A percentile compares a stretch with the other conserved stretches of the same genome.
These are phyloP conservation scores for Daedaleopsis nitida DNA, from an alignment of 768 basidiomycete species.

Conservation along the genomic window DNA sequence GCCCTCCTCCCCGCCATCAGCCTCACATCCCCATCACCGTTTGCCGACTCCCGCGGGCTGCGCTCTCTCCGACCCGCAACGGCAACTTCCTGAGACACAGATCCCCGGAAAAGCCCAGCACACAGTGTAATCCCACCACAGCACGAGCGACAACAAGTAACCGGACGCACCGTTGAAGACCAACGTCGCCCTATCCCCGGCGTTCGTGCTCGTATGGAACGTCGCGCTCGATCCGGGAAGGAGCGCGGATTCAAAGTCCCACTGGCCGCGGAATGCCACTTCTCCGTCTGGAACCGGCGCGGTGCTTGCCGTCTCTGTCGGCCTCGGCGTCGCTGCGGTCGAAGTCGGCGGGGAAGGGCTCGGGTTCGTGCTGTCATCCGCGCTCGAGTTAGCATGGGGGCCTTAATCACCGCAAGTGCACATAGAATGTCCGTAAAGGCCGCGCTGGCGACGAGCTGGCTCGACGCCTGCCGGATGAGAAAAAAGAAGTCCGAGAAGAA, in stretches of 20 bases:
- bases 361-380: slow-evolving; percentile 5
- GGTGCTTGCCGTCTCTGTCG: slow-evolving; percentile 36
- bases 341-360: background rate
- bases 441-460: background rate
- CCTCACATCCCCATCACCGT: background rate
- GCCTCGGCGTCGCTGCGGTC: slow-evolving; percentile 29
- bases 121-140: background rate
- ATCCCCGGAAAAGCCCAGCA: background rate
- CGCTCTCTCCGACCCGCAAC: background rate
- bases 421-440: background rate
- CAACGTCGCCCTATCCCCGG: slow-evolving; percentile 47
- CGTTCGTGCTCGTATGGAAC: slow-evolving; percentile 36
- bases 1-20: background rate
- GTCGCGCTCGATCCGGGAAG: slow-evolving; percentile 25
- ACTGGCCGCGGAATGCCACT: slow-evolving; percentile 56
- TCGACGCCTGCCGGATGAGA: background rate
- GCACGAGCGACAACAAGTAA: background rate
- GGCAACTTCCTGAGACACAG: background rate
- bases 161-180: slow-evolving; percentile 49
- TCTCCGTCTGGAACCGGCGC: slow-evolving; percentile 42
- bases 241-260: slow-evolving; percentile 41
- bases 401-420: background rate
- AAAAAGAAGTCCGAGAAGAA: background rate
- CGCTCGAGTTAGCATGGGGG: background rate
- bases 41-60: background rate